These are phyloP conservation scores for Stylosanthes scabra DNA, from an alignment of 331 rosid genomes.

Conservation along the genomic window DNA sequence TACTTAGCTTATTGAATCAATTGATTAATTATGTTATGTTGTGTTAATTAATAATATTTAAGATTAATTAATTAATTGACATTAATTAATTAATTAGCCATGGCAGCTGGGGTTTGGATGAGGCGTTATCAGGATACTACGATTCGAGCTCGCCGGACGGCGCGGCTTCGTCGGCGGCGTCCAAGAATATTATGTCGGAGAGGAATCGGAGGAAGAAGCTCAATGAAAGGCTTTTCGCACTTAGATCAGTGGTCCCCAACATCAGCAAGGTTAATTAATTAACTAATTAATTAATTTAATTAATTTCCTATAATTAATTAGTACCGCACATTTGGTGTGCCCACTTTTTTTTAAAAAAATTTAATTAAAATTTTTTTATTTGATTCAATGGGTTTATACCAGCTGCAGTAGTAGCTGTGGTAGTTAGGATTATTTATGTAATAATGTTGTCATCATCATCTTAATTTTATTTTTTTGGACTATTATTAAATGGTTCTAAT, in stretches of 20 bases:
- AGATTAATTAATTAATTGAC: not conserved
- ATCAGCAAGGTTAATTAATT: conserved; percentile 69
- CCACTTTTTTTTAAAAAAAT: conserved; percentile 1
- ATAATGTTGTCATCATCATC: not conserved
- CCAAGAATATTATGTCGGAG: conserved; percentile 92
- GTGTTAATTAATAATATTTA: too few relatives aligned
- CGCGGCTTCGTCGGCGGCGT: conserved; percentile 72
- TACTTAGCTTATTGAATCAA: too few relatives aligned
- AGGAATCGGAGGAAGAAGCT: conserved; percentile 90
- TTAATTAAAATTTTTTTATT: too few relatives aligned
- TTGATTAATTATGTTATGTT: too few relatives aligned
- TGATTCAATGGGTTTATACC: not conserved
- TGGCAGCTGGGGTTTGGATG: conserved; percentile 83
- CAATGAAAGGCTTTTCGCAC: conserved; percentile 87
- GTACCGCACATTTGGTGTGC: not conserved
- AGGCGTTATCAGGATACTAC: conserved; percentile 71
- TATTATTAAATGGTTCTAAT: not conserved
- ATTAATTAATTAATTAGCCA: not conserved
- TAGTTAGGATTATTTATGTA: not conserved
- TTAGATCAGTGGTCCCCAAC: conserved; percentile 95
- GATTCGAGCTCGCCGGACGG: conserved; percentile 97
- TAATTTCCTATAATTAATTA: not conserved
- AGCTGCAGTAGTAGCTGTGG: not conserved
- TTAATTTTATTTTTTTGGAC: not conserved
- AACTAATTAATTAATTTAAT: not conserved